Base-by-base conservation (phyloP, 805 yeast species). In the Blastobotrys chiropterorum region DNA sequence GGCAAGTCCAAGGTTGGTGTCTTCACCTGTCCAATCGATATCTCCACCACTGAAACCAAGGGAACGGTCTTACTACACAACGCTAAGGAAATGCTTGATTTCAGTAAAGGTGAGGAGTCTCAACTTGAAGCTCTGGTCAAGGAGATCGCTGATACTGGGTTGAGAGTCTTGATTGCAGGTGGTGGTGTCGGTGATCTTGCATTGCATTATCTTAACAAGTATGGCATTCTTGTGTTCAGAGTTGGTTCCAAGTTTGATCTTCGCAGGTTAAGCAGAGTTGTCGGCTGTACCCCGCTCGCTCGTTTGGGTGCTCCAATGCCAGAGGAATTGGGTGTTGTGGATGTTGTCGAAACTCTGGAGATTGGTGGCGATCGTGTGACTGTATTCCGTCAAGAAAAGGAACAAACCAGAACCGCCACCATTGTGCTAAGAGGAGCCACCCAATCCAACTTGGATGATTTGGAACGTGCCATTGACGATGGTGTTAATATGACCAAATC, bases 291-390 rank as follows among this genome's bases (percentile, higher is more conserved):
- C 22, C 97, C 98, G 53, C 77, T 92, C 66, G 92, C 97, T 49
- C 79, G 96, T 69, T 76, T 90, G 53, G 96, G 96, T 58, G 95
- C 97, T 1, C 97, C 97, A 61, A 80, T 87, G 72, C 92, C 96
- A 17, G 96, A 90, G 64, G 97, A 92, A 71, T 80, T 88, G 76
- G 99, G 99, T 51, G 66, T 77, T 43, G 80, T 94, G 55, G 99
- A 92, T 66, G 69, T 84, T 30, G 92, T 94, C 48, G 95, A 87
- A 72, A 85, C 96, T 20, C 81, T 80, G 62, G 99, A 94, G 74
- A 89, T 94, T 66, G 99, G 99, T 58, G 97, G 97, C 50, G 97
- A 94, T 71, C 81, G 97, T 68, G 98, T 94, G 39, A 92, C 98
- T 7, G 79, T 94, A 30, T 90, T 94, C 76, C 80, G 88, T 67